Conservation (phyloP, 2,329 filamentous ascomycete species). For the Nakataea oryzae region DNA sequence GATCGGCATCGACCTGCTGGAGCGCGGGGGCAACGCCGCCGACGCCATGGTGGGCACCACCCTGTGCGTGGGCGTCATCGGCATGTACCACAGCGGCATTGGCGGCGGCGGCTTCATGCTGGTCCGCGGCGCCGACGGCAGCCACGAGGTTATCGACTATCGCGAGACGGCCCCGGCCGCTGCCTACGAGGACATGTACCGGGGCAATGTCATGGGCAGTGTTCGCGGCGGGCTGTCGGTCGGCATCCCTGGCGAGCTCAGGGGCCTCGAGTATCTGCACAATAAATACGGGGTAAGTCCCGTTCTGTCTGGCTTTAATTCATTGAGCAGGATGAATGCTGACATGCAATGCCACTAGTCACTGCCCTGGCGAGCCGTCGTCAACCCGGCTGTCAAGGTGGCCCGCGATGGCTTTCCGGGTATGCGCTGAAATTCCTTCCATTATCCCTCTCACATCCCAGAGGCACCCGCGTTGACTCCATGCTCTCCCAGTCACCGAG, state of each 20-base stretch:
- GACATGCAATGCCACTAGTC: slow-evolving; percentile 16
- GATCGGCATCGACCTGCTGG: slow-evolving; percentile 55
- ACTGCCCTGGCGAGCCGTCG: slow-evolving; percentile 60
- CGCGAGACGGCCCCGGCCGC: slow-evolving; percentile 78
- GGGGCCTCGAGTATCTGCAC: slow-evolving; percentile 72
- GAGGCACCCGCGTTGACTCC: not conserved
- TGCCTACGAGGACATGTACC: slow-evolving; percentile 77
- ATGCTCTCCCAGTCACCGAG: slow-evolving; percentile 43
- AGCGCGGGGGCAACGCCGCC: slow-evolving; percentile 54
- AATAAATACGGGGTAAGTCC: slow-evolving; percentile 50
- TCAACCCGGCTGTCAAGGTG: slow-evolving; percentile 63
- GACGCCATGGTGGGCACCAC: slow-evolving; percentile 67
- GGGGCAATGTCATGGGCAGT: slow-evolving; percentile 55
- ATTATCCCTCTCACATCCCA: not conserved
- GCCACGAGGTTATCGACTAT: slow-evolving; percentile 82
- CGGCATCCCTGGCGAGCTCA: slow-evolving; percentile 64
- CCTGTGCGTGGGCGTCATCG: slow-evolving; percentile 65
- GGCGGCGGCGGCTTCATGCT: slow-evolving; percentile 89
- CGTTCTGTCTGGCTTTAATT: not conserved
- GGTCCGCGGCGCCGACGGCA: slow-evolving; percentile 60
- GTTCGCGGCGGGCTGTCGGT: slow-evolving; percentile 63
- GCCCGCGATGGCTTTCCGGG: slow-evolving; percentile 62
- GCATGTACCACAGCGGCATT: slow-evolving; percentile 73
- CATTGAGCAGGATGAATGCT: not conserved
- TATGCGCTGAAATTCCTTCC: slow-evolving; percentile 9